Evolutionary conservation across 2,329 filamentous ascomycete genomes (phyloP).

Genomic region (Fusarium bulbicola): DNA sequence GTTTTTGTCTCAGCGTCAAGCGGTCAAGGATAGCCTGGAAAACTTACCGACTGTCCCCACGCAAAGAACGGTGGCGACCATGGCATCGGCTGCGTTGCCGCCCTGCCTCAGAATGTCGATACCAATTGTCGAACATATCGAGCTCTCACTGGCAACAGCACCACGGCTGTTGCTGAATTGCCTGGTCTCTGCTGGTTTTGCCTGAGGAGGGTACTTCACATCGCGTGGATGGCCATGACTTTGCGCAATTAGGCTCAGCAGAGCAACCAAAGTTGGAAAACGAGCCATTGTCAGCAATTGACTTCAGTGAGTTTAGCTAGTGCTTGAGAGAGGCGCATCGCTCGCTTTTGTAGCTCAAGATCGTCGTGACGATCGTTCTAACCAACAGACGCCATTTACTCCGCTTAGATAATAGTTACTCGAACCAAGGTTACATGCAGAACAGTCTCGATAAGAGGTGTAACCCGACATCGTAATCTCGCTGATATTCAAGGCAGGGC

Average conservation of each 20-base stretch:
- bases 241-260: conserved; percentile 11
- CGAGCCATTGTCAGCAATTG: background rate
- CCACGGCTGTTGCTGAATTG: conserved; percentile 50
- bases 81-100: conserved; percentile 73
- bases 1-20: background rate
- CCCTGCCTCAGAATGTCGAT: conserved; percentile 64
- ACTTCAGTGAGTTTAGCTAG: too few species aligned
- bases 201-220: conserved; percentile 15
- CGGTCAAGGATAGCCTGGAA: fast-evolving
- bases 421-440: background rate
- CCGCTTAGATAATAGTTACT: background rate
- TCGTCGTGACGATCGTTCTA: background rate
- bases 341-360: background rate
- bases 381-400: background rate
- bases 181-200: background rate
- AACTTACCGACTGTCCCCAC: conserved; percentile 62
- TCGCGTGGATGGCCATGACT: conserved; percentile 9
- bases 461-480: background rate
- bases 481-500: conserved; percentile 8
- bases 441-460: background rate
- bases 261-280: background rate
- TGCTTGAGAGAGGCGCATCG: background rate
- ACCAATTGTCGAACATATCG: conserved; percentile 62
- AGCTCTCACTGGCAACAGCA: conserved; percentile 69
- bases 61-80: conserved; percentile 72